Percentiles rank a stretch among this genome's conserved stretches.
phyloP scores from a whole-genome alignment of 495 filamentous ascomycete genomes.

The Tuber indicum region DNA sequence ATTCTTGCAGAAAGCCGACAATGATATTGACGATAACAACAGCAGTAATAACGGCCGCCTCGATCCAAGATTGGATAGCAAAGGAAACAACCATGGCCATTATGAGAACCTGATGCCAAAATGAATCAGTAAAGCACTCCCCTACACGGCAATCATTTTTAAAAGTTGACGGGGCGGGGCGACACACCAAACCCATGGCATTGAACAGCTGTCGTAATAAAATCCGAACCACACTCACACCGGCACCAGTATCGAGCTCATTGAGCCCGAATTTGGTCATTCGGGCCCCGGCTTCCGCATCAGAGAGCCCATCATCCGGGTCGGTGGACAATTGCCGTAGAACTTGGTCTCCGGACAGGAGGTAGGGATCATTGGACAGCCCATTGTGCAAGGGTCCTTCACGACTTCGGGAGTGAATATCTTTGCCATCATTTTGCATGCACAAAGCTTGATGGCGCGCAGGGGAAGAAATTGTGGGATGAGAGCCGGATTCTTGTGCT shows the following conservation, averaged over 20 bases:
- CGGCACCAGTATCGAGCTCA: slow-evolving; percentile 54
- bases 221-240: slow-evolving; percentile 55
- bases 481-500: not conserved
- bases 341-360: slow-evolving; percentile 52
- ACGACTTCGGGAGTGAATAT: slow-evolving; percentile 43
- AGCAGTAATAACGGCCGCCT: slow-evolving; percentile 60
- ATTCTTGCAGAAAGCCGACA: slow-evolving; percentile 66
- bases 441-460: slow-evolving; percentile 13
- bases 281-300: slow-evolving; percentile 52
- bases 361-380: slow-evolving; percentile 59
- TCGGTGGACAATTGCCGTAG: slow-evolving; percentile 56
- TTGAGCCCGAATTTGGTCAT: slow-evolving; percentile 57
- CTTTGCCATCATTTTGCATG: slow-evolving; percentile 42
- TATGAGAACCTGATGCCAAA: slow-evolving; percentile 52
- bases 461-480: slow-evolving; percentile 12
- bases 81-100: slow-evolving; percentile 66
- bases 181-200: slow-evolving; percentile 57
- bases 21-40: slow-evolving; percentile 63
- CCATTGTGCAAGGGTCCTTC: slow-evolving; percentile 41
- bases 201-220: slow-evolving; percentile 59
- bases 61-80: slow-evolving; percentile 62
- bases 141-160: slow-evolving; percentile 29
- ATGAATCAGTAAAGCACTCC: slow-evolving; percentile 23
- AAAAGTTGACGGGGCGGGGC: slow-evolving; percentile 11
- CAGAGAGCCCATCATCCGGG: slow-evolving; percentile 55